A percentile compares a stretch with the other conserved stretches of the same genome.
Conservation (phyloP, 345 rosid species). For the Brassica carinata region DNA sequence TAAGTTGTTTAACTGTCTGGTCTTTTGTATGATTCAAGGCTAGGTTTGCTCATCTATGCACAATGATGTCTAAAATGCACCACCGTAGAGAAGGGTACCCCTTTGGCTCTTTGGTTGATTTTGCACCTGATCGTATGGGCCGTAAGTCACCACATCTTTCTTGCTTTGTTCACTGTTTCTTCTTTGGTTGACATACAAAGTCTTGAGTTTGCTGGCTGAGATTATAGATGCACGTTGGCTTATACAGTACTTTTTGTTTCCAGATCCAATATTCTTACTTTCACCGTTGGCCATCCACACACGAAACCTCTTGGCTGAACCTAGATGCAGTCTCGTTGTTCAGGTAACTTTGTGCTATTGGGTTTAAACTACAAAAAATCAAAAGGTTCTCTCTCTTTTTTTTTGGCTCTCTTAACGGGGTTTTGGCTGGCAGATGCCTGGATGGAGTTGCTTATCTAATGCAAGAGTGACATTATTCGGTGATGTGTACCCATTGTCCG, state of each 20-base stretch:
- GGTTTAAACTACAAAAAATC: neutral
- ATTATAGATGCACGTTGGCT: slow-evolving; percentile 8
- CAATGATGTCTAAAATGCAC: slow-evolving; percentile 97
- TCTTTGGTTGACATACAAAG: neutral
- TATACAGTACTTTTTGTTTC: slow-evolving; percentile 19
- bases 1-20: slow-evolving; percentile 19
- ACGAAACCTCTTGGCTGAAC: slow-evolving; percentile 83
- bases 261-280: slow-evolving; percentile 94
- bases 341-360: slow-evolving; percentile 53
- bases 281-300: slow-evolving; percentile 96
- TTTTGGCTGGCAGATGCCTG: slow-evolving; percentile 69
- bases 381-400: slow-evolving; percentile 7
- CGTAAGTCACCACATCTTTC: slow-evolving; percentile 53
- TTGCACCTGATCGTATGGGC: slow-evolving; percentile 87
- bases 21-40: slow-evolving; percentile 51
- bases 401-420: slow-evolving; percentile 5
- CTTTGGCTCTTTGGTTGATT: slow-evolving; percentile 93
- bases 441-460: slow-evolving; percentile 97
- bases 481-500: slow-evolving; percentile 89
- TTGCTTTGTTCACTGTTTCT: neutral
- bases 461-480: slow-evolving; percentile 98
- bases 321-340: slow-evolving; percentile 91
- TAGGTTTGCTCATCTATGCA: slow-evolving; percentile 95
- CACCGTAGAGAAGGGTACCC: slow-evolving; percentile 97
- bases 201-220: slow-evolving; percentile 8